Percentiles rank a stretch among this genome's conserved stretches.
Conservation (phyloP, 257 asterid species). For the Scutellaria minor region DNA sequence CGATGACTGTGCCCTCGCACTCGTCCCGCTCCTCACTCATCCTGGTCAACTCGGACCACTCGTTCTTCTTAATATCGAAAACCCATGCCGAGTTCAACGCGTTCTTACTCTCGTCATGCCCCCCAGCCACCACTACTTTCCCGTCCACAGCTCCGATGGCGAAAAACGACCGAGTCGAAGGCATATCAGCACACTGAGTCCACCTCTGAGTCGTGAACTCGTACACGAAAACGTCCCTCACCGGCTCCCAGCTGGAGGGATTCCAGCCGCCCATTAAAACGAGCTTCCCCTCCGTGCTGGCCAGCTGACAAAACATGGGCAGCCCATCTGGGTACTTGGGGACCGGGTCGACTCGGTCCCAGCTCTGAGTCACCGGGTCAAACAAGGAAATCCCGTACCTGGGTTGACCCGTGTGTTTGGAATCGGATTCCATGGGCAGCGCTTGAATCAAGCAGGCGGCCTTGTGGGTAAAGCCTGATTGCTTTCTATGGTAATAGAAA, state of each 20-base stretch:
- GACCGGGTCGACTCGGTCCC: constrained; percentile 75
- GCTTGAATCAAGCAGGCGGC: constrained; percentile 79
- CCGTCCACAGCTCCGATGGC: constrained; percentile 72
- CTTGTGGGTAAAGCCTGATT: constrained; percentile 56
- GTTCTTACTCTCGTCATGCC: constrained; percentile 89
- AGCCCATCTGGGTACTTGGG: constrained; percentile 70
- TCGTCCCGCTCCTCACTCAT: constrained; percentile 91
- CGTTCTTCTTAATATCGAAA: constrained; percentile 42
- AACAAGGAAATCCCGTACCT: constrained; percentile 68
- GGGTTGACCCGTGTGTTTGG: constrained; percentile 62
- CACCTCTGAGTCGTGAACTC: constrained; percentile 72
- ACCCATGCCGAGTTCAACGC: constrained; percentile 70
- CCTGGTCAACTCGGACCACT: constrained; percentile 65
- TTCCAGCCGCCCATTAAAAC: constrained; percentile 83
- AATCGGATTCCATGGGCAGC: constrained; percentile 45
- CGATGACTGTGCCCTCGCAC: constrained; percentile 74
- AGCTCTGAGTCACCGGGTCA: constrained; percentile 53
- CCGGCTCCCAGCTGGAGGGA: constrained; percentile 81
- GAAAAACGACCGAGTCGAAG: constrained; percentile 73
- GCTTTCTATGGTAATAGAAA: constrained; percentile 68
- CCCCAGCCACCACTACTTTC: constrained; percentile 70
- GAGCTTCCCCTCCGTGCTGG: constrained; percentile 70
- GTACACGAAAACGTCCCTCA: constrained; percentile 68
- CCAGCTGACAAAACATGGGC: constrained; percentile 82
- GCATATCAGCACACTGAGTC: constrained; percentile 75